These are phyloP conservation scores for Phylloporus scabripes DNA, from an alignment of 768 basidiomycete species.

Conservation along the genomic window DNA sequence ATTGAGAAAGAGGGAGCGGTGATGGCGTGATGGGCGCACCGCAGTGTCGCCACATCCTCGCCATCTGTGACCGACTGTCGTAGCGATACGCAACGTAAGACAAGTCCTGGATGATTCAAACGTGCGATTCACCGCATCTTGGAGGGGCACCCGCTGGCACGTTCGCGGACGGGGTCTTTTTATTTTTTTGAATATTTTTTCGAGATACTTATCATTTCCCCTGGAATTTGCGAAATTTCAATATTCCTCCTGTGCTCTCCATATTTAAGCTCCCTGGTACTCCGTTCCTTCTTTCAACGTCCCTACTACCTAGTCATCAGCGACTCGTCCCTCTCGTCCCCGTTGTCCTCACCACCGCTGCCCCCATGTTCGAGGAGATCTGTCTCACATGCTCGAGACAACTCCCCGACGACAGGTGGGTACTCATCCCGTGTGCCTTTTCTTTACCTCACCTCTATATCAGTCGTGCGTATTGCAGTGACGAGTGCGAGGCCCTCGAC, in stretches of 20 bases:
- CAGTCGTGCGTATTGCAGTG: constrained; percentile 67
- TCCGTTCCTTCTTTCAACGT: constrained; percentile 18
- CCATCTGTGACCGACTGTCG: constrained; percentile 3
- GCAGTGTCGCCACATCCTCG: constrained; percentile 9
- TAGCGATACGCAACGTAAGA: background rate
- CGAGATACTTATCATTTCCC: constrained; percentile 28
- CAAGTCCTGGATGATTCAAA: constrained; percentile 6
- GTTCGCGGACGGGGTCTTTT: constrained; percentile 7
- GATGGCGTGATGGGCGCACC: constrained; percentile 9
- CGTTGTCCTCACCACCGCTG: background rate
- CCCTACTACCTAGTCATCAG: constrained; percentile 8
- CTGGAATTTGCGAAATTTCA: constrained; percentile 31
- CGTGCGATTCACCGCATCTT: constrained; percentile 11
- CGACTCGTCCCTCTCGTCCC: constrained; percentile 1
- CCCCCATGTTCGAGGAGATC: constrained; percentile 71
- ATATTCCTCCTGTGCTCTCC: constrained; percentile 34
- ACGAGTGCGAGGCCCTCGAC: constrained; percentile 59
- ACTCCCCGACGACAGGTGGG: constrained; percentile 58
- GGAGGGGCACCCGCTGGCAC: constrained; percentile 8
- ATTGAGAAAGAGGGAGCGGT: background rate
- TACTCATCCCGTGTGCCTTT: constrained; percentile 15
- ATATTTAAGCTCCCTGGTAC: constrained; percentile 29
- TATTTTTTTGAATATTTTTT: constrained; percentile 2
- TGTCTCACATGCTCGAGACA: constrained; percentile 70
- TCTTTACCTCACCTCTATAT: constrained; percentile 22